phyloP scores from a whole-genome alignment of 2,329 filamentous ascomycete species.

The Aspergillus aculeatinus region DNA sequence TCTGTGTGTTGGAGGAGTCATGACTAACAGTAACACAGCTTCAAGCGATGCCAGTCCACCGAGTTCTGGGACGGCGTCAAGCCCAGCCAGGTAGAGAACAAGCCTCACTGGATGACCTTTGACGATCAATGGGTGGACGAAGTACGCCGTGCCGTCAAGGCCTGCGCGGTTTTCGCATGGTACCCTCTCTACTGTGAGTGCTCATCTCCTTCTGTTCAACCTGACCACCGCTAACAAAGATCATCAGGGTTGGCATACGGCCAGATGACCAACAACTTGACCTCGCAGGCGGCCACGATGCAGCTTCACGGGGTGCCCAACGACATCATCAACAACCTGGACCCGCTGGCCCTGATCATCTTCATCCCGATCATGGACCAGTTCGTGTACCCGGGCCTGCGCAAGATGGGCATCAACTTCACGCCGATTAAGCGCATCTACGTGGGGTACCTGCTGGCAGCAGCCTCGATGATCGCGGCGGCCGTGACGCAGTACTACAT shows the following conservation, averaged over 20 bases:
- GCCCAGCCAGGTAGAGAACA: constrained; percentile 21
- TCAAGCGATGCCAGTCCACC: constrained; percentile 18
- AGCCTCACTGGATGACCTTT: constrained; percentile 61
- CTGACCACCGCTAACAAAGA: constrained; percentile 17
- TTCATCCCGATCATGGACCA: constrained; percentile 56
- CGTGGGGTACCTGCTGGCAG: constrained; percentile 50
- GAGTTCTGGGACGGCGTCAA: constrained; percentile 26
- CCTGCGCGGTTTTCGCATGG: constrained; percentile 66
- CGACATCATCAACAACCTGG: constrained; percentile 55
- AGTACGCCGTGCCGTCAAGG: constrained; percentile 65
- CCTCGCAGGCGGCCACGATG: constrained; percentile 56
- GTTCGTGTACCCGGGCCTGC: constrained; percentile 52
- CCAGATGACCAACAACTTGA: constrained; percentile 56
- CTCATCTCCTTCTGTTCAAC: constrained; percentile 6
- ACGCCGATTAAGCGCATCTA: constrained; percentile 56
- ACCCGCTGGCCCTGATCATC: constrained; percentile 54
- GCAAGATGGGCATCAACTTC: constrained; percentile 48
- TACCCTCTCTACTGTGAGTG: constrained; percentile 48
- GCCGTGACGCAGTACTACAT: constrained; percentile 51
- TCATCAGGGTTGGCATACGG: constrained; percentile 47
- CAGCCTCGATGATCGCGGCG: constrained; percentile 51
- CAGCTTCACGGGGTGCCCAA: constrained; percentile 53
- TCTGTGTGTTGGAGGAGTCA: too few species aligned
- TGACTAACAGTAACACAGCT: constrained; percentile 15
- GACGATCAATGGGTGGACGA: constrained; percentile 81